A percentile compares a stretch with the other conserved stretches of the same genome.
Evolutionary conservation across 2,329 filamentous ascomycete species (phyloP).

Genomic region (Xenoacremonium recifei): DNA sequence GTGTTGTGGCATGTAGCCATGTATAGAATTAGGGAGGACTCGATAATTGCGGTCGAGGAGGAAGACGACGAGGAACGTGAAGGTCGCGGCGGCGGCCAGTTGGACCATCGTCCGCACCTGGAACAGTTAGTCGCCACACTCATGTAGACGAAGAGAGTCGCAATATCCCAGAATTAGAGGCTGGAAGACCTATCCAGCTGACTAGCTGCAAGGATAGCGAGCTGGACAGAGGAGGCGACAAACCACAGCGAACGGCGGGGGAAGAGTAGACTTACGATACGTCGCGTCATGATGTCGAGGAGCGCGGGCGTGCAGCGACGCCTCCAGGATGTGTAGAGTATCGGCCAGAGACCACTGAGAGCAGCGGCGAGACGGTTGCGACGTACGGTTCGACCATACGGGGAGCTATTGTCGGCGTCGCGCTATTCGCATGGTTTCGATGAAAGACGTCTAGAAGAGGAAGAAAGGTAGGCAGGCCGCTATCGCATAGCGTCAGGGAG

Average conservation of each 20-base stretch:
- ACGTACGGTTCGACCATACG: constrained; percentile 19
- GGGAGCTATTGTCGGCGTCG: constrained; percentile 13
- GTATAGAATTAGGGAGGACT: constrained; percentile 80
- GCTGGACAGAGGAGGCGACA: background rate
- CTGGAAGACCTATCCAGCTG: too few species aligned
- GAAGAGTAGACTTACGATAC: constrained; percentile 30
- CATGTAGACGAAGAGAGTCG: too few species aligned
- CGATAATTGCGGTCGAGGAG: constrained; percentile 87
- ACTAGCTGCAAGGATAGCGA: too few species aligned
- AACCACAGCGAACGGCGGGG: background rate
- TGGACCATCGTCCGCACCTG: constrained; percentile 71
- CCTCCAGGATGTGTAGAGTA: constrained; percentile 3
- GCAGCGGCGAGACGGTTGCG: constrained; percentile 13
- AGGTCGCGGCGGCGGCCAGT: constrained; percentile 62
- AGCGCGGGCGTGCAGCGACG: constrained; percentile 2
- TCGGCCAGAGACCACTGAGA: constrained; percentile 15
- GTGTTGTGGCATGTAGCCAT: constrained; percentile 83
- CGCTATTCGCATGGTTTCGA: constrained; percentile 28
- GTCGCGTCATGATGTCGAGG: constrained; percentile 33
- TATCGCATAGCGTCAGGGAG: constrained; percentile 24
- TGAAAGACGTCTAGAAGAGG: too few species aligned
- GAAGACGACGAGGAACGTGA: constrained; percentile 71
- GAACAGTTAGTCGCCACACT: too few species aligned
- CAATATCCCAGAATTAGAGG: too few species aligned
- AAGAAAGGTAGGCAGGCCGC: constrained; percentile 16